Evolutionary conservation across 208 protist genomes (phyloP).

Genomic region (Crithidia thermophila): DNA sequence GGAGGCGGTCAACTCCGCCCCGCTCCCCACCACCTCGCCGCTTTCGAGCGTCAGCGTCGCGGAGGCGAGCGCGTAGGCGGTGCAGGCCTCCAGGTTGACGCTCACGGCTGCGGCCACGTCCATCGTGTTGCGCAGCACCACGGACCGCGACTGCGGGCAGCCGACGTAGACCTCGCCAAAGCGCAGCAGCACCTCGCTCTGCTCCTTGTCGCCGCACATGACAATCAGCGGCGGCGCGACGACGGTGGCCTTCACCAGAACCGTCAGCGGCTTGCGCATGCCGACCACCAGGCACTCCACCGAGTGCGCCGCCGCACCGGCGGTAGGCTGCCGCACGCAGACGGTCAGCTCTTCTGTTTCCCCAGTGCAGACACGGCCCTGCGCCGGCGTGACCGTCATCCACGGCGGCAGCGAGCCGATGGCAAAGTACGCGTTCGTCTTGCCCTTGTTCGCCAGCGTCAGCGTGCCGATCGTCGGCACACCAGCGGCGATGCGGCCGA

Average conservation of each 20-base stretch:
- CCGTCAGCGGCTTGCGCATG: conserved; percentile 65
- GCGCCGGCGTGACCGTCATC: conserved; percentile 69
- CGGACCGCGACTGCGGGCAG: conserved; percentile 36
- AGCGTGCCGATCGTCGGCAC: conserved; percentile 37
- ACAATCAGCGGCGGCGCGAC: conserved; percentile 68
- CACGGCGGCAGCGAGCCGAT: conserved; percentile 66
- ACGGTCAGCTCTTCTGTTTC: conserved; percentile 75
- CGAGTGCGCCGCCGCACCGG: conserved; percentile 35
- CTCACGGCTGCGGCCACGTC: conserved; percentile 81
- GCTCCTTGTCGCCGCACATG: conserved; percentile 39
- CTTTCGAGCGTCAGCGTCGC: conserved; percentile 21
- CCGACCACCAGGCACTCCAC: conserved; percentile 81
- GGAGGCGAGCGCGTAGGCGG: conserved; percentile 42
- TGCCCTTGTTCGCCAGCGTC: conserved; percentile 66
- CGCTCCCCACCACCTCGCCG: conserved; percentile 4
- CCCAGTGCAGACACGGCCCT: conserved; percentile 66
- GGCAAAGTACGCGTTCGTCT: conserved; percentile 75
- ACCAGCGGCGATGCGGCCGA: conserved; percentile 79
- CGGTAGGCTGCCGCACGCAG: conserved; percentile 39
- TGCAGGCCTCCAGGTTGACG: conserved; percentile 67
- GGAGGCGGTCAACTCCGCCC: not conserved
- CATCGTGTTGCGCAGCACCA: conserved; percentile 81
- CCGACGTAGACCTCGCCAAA: conserved; percentile 91
- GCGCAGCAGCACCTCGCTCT: conserved; percentile 80
- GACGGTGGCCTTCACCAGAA: conserved; percentile 73